A percentile compares a stretch with the other conserved stretches of the same genome.
Evolutionary conservation across 345 rosid species (phyloP).

Genomic region (Eucalyptus cloeziana): DNA sequence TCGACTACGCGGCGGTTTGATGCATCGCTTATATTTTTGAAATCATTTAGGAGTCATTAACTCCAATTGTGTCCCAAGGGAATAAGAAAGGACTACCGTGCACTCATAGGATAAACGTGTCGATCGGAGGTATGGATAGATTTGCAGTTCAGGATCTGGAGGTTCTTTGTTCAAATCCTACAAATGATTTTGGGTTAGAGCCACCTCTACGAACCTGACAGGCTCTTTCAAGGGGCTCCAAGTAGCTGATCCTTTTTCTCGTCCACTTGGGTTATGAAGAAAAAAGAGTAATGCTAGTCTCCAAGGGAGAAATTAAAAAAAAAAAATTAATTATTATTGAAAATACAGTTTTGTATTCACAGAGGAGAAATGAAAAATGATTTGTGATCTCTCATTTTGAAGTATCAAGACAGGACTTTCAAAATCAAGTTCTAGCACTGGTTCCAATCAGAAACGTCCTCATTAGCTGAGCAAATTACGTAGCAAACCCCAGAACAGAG

Average conservation of each 20-base stretch:
- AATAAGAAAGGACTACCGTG: background rate
- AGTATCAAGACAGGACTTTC: background rate
- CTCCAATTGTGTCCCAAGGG: background rate
- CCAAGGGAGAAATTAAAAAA: background rate
- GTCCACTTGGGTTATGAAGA: background rate
- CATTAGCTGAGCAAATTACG: background rate
- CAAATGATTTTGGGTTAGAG: background rate
- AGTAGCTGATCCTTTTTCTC: background rate
- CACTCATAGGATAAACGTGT: background rate
- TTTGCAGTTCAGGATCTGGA: background rate
- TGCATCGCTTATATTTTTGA: background rate
- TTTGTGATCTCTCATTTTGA: background rate
- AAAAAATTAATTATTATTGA: background rate
- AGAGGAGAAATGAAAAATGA: background rate
- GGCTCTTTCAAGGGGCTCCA: background rate
- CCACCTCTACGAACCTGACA: background rate
- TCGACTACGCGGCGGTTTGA: background rate
- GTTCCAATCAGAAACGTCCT: background rate
- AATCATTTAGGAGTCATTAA: background rate
- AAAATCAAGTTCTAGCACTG: background rate
- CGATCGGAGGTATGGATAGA: background rate
- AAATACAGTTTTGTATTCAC: background rate
- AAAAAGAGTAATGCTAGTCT: background rate
- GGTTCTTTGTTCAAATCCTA: background rate
- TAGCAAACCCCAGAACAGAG: background rate